phyloP scores from a whole-genome alignment of 805 yeast species.

The Cyberlindnera veronae region DNA sequence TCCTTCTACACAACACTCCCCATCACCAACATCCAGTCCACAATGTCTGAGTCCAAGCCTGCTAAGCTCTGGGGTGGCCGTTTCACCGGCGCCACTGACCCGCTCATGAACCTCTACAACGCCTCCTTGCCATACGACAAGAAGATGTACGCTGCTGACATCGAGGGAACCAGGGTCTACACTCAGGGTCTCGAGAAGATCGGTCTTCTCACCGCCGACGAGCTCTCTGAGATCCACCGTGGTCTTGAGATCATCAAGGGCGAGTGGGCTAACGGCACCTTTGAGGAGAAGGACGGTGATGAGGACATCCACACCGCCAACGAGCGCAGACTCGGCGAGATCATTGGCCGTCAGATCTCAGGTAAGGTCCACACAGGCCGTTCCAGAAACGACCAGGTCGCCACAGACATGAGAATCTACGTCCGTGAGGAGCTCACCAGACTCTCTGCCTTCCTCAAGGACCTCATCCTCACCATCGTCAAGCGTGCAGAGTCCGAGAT shows the following conservation, averaged over 20 bases:
- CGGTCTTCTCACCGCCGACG: constrained; percentile 69
- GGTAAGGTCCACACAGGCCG: constrained; percentile 99
- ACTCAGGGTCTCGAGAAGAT: constrained; percentile 81
- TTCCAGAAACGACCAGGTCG: constrained; percentile 97
- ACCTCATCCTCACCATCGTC: constrained; percentile 63
- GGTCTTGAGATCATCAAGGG: constrained; percentile 69
- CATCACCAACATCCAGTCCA: not conserved
- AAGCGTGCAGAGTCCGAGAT: constrained; percentile 82
- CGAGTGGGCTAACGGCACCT: constrained; percentile 76
- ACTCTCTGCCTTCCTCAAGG: constrained; percentile 50
- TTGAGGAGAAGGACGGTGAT: constrained; percentile 81
- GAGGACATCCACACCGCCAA: constrained; percentile 99
- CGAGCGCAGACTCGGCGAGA: constrained; percentile 95
- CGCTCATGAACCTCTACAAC: constrained; percentile 94
- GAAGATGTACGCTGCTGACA: constrained; percentile 90
- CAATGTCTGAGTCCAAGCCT: constrained; percentile 23
- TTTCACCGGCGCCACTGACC: constrained; percentile 95
- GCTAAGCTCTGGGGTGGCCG: constrained; percentile 96
- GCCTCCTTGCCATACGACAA: constrained; percentile 96
- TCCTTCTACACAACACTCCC: too few relatives aligned
- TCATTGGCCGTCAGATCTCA: constrained; percentile 88
- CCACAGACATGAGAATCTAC: constrained; percentile 96
- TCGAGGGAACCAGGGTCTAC: constrained; percentile 91
- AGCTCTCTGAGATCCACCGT: constrained; percentile 73
- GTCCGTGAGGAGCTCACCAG: constrained; percentile 74